phyloP scores from a whole-genome alignment of 371 early-diverging fungal species.

The Capillidium rhysosporum region DNA sequence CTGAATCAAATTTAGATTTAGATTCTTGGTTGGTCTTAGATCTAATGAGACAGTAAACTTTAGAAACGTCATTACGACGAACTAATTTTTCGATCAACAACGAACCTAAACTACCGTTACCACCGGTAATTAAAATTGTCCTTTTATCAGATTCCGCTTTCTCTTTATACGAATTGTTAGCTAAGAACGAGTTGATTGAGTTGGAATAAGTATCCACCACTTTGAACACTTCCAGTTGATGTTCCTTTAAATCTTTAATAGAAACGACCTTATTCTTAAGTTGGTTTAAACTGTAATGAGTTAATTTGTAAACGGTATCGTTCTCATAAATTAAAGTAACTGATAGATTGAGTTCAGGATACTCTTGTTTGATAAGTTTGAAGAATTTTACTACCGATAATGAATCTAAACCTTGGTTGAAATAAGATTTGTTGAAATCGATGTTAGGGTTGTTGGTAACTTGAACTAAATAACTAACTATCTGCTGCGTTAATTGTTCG shows the following conservation, averaged over 20 bases:
- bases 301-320: not conserved
- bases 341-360: not conserved
- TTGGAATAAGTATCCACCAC: not conserved
- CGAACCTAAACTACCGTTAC: not conserved
- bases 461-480: not conserved
- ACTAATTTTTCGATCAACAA: not conserved
- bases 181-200: not conserved
- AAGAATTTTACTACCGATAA: not conserved
- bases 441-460: not conserved
- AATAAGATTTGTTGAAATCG: not conserved
- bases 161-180: conserved; percentile 5
- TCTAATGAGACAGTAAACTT: not conserved
- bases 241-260: not conserved
- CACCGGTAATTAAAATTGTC: not conserved
- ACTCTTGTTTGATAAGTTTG: not conserved
- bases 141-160: not conserved
- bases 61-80: not conserved
- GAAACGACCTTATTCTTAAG: not conserved
- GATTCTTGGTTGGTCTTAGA: not conserved
- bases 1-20: not conserved
- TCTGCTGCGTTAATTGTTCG: not conserved
- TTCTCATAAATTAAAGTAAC: conserved; percentile 1
- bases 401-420: conserved; percentile 1
- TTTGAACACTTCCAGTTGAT: not conserved
- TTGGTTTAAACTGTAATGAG: not conserved